These are phyloP conservation scores for Solanum virginianum DNA, from an alignment of 257 asterid genomes.

Conservation along the genomic window DNA sequence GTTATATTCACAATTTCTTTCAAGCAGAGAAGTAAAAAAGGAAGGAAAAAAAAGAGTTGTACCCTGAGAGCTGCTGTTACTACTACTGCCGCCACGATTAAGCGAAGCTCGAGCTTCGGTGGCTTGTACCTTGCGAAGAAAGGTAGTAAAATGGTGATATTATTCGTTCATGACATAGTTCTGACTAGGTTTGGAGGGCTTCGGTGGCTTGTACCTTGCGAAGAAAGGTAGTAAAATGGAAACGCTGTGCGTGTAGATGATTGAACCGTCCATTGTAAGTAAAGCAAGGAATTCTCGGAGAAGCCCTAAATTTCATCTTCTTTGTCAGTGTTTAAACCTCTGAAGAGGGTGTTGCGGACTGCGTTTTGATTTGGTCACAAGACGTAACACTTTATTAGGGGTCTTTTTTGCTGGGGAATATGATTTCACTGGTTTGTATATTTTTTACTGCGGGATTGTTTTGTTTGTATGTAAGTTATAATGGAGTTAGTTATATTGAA, in stretches of 20 bases:
- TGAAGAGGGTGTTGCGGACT: background rate
- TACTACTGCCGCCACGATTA: conserved; percentile 23
- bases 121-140: conserved; percentile 52
- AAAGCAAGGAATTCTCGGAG: conserved; percentile 14
- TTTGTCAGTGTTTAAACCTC: background rate
- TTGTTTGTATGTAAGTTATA: too few species aligned
- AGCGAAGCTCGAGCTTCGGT: conserved; percentile 36
- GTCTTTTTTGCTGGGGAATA: background rate
- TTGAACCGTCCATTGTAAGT: conserved; percentile 7
- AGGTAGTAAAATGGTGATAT: conserved; percentile 39
- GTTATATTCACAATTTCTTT: background rate
- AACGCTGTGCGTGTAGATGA: conserved; percentile 17
- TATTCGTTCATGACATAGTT: too few species aligned
- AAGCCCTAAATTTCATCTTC: conserved; percentile 55
- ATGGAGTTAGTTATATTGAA: too few species aligned
- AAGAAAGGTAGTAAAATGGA: conserved; percentile 44
- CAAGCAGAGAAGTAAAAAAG: background rate
- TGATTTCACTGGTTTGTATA: too few species aligned
- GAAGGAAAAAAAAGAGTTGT: background rate
- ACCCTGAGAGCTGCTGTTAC: conserved; percentile 50
- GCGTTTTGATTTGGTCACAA: background rate
- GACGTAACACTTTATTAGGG: background rate
- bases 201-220: conserved; percentile 44
- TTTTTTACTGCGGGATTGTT: too few species aligned
- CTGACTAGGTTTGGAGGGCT: too few species aligned